Percentiles rank a stretch among this genome's conserved stretches.
These are phyloP conservation scores for Lotus japonicus DNA, from an alignment of 306 rosid species.

Conservation along the genomic window DNA sequence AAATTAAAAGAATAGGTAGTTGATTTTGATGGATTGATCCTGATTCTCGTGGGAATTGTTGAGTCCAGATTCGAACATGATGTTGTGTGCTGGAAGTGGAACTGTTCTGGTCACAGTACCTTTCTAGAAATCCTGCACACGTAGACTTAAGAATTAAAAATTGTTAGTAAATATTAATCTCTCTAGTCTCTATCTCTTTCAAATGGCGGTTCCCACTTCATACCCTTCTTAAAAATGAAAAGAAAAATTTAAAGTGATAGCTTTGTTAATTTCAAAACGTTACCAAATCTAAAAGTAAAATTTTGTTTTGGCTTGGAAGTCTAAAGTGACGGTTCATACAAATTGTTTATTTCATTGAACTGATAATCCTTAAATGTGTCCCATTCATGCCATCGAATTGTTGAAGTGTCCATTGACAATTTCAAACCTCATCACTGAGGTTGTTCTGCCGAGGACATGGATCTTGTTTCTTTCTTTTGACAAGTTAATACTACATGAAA, in stretches of 20 bases:
- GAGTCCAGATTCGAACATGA: slow-evolving; percentile 15
- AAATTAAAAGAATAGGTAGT: slow-evolving; percentile 7
- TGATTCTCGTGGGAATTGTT: slow-evolving; percentile 20
- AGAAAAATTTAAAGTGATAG: slow-evolving; percentile 1
- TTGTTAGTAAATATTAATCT: neutral
- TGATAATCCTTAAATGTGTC: no score
- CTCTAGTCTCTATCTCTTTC: neutral
- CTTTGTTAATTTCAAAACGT: slow-evolving; percentile 4
- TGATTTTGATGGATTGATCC: neutral
- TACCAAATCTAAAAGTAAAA: slow-evolving; percentile 4
- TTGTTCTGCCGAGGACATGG: no score
- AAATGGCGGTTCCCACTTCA: slow-evolving; percentile 7
- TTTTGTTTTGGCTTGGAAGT: neutral
- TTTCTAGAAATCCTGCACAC: slow-evolving; percentile 15
- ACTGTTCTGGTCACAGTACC: neutral
- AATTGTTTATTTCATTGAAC: neutral
- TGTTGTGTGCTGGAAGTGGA: slow-evolving; percentile 15
- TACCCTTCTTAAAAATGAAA: slow-evolving; percentile 11
- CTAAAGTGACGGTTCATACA: neutral
- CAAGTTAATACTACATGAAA: no score
- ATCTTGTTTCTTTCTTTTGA: no score
- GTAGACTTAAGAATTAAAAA: neutral
- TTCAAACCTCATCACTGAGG: no score
- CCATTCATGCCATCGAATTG: no score
- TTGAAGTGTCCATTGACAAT: no score